phyloP scores from a whole-genome alignment of 208 protist genomes.

The Angomonas desouzai region DNA sequence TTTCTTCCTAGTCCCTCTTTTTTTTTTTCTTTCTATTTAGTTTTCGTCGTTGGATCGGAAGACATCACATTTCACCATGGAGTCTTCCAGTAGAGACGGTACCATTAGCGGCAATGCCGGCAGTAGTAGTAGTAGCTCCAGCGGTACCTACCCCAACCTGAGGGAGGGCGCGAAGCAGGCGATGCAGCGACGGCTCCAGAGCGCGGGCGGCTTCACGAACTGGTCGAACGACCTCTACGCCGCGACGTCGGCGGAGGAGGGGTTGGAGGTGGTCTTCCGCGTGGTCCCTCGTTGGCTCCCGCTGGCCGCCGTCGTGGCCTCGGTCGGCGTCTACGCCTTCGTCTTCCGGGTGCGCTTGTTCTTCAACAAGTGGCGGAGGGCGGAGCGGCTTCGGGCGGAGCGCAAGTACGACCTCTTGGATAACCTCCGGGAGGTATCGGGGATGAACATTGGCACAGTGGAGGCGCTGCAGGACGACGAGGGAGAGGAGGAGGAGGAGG shows the following conservation, averaged over 20 bases:
- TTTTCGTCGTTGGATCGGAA: conserved; percentile 1
- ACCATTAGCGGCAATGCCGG: neutral
- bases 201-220: conserved; percentile 5
- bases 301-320: conserved; percentile 33
- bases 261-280: conserved; percentile 35
- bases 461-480: conserved; percentile 46
- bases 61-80: no score
- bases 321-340: conserved; percentile 49
- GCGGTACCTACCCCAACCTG: neutral
- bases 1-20: conserved; percentile 6
- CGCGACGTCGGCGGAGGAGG: conserved; percentile 56
- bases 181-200: conserved; percentile 9
- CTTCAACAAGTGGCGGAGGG: conserved; percentile 66
- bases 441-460: conserved; percentile 25
- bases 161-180: neutral
- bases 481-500: conserved; percentile 57
- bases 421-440: conserved; percentile 40
- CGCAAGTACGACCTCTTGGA: conserved; percentile 70
- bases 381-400: conserved; percentile 62
- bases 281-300: conserved; percentile 71
- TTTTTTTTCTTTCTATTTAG: conserved; percentile 2
- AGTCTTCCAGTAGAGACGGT: neutral
- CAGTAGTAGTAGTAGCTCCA: neutral
- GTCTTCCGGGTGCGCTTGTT: conserved; percentile 70
- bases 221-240: conserved; percentile 56